phyloP scores from a whole-genome alignment of 2,329 filamentous ascomycete genomes.

The Hypoxylon sp. region DNA sequence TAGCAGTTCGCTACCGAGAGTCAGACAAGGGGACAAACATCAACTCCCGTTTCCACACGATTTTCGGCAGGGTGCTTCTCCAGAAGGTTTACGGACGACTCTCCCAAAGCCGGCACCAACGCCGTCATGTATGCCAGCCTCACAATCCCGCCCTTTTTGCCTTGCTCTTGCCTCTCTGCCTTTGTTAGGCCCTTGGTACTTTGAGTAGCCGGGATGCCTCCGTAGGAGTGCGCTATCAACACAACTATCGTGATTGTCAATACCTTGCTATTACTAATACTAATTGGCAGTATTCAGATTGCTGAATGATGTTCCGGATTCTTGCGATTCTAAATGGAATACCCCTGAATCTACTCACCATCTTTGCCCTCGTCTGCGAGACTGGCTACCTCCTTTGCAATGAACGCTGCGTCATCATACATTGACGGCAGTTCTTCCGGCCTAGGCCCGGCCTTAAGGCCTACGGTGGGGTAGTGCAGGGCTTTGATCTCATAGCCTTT shows the following conservation, averaged over 20 bases:
- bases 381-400: slow-evolving; percentile 50
- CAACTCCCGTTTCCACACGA: slow-evolving; percentile 1
- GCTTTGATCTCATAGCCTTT: slow-evolving; percentile 45
- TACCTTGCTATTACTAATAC: background rate
- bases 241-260: slow-evolving; percentile 32
- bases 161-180: slow-evolving; percentile 50
- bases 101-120: slow-evolving; percentile 45
- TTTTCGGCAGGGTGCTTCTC: slow-evolving; percentile 13
- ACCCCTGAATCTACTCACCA: slow-evolving; percentile 2
- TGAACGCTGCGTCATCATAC: slow-evolving; percentile 53
- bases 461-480: slow-evolving; percentile 36
- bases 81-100: slow-evolving; percentile 31
- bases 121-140: slow-evolving; percentile 51
- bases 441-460: slow-evolving; percentile 17
- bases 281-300: background rate
- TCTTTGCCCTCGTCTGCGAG: slow-evolving; percentile 53
- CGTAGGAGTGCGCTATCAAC: slow-evolving; percentile 48
- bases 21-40: slow-evolving; percentile 19
- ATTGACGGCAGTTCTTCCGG: slow-evolving; percentile 42
- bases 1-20: background rate
- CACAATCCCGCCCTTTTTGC: slow-evolving; percentile 55
- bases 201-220: slow-evolving; percentile 47
- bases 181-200: slow-evolving; percentile 53
- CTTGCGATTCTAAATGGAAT: background rate
- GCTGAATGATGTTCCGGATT: background rate